A percentile compares a stretch with the other conserved stretches of the same genome.
Conservation (phyloP, 202 grass and related monocot species). For the Elaeis oleifera region DNA sequence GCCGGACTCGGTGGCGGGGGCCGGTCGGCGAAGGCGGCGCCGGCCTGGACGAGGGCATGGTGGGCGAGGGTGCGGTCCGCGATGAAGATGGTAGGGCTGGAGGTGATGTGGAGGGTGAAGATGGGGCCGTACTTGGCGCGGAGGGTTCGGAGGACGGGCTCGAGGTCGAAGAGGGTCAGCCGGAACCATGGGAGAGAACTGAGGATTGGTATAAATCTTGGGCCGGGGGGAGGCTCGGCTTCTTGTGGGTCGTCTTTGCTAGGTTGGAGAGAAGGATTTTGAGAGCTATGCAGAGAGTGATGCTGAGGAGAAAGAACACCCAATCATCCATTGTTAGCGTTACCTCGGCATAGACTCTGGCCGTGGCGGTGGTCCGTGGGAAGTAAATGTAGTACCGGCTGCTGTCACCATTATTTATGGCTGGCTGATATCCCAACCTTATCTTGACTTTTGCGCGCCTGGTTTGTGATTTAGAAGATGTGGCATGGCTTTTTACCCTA, state of each 20-base stretch:
- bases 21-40: not conserved
- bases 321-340: not conserved
- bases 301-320: not conserved
- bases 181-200: not conserved
- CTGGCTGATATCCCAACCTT: no score
- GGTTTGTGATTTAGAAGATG: no score
- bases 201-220: not conserved
- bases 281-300: conserved; percentile 1
- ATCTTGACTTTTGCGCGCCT: no score
- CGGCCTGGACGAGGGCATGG: conserved; percentile 5
- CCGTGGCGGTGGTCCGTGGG: no score
- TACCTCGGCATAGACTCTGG: no score
- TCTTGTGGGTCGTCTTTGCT: not conserved
- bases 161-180: not conserved
- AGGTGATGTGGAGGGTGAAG: not conserved
- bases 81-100: conserved; percentile 4
- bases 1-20: not conserved
- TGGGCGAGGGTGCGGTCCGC: conserved; percentile 7
- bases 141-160: not conserved
- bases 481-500: no score
- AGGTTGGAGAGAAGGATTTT: not conserved
- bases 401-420: no score
- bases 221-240: not conserved
- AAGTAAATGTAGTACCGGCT: no score
- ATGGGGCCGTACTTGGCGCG: not conserved